Conservation (phyloP, 1,139 yeast species). For the Yamadazyma mexicana region DNA sequence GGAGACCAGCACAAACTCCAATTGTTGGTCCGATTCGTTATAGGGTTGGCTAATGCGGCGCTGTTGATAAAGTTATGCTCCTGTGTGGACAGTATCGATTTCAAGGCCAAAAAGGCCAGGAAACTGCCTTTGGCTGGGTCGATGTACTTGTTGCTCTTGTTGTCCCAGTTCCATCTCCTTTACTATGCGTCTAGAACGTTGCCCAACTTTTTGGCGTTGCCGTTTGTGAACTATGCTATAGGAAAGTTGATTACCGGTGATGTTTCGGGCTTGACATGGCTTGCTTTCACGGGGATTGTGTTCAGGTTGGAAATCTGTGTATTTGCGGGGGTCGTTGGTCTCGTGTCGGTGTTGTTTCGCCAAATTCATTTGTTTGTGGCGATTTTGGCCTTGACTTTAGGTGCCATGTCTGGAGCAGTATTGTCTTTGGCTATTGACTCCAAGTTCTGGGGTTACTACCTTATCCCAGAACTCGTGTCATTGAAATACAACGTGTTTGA, state of each 20-base stretch:
- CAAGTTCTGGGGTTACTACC: constrained; percentile 63
- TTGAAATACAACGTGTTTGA: constrained; percentile 71
- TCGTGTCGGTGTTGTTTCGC: constrained; percentile 45
- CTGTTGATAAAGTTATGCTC: constrained; percentile 28
- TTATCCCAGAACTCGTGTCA: constrained; percentile 73
- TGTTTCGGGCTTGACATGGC: constrained; percentile 52
- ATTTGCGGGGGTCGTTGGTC: constrained; percentile 46
- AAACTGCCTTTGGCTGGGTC: constrained; percentile 32
- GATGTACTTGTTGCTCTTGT: constrained; percentile 61
- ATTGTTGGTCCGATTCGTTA: constrained; percentile 46
- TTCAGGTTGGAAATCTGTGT: constrained; percentile 75
- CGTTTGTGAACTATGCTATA: constrained; percentile 62
- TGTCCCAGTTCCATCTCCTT: constrained; percentile 75
- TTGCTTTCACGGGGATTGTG: constrained; percentile 65
- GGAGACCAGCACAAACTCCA: constrained; percentile 47
- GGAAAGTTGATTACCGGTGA: constrained; percentile 53
- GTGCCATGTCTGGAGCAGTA: constrained; percentile 53
- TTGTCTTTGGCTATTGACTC: constrained; percentile 63
- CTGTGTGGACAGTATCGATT: constrained; percentile 26
- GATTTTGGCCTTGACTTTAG: constrained; percentile 46
- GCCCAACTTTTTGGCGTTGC: constrained; percentile 85
- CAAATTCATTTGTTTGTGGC: constrained; percentile 40
- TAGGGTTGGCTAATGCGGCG: constrained; percentile 52
- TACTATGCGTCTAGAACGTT: constrained; percentile 79
- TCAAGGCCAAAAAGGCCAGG: constrained; percentile 18